Base-by-base conservation (phyloP, 164 flowering plant species). In the Stephania cephalantha region DNA sequence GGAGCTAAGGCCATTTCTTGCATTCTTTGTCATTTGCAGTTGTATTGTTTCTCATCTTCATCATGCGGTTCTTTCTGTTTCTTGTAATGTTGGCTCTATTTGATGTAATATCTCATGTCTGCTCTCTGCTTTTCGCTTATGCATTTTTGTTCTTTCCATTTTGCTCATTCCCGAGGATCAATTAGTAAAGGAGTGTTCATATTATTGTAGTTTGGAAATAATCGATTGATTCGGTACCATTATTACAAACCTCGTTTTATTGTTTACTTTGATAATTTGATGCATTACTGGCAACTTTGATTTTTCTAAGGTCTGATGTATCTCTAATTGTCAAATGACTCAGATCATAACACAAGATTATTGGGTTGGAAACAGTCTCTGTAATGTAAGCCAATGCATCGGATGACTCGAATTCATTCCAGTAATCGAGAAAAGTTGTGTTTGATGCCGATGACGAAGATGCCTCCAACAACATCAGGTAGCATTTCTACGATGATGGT, bases 1-100 rank as follows among this genome's bases (percentile, higher is more conserved):
- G 99, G 99, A 87, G 69, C 79, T 94, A 82, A 83, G 35, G 8
- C 69, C 22, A 20, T 17, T 13, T 48, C 12, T 22, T 8, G 5
- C 7, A 70, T n/a, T 15, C 17, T 79, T 70, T 44, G 52, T 46
- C 55, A 48, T 68, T 68, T 64, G 50, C 64, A 53, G 9, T 55
- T 70, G 8, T 52, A n/a, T 75, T 61, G 13, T 3, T 61, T 25
- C 66, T 9, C 66, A 4, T 61, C 20, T 61, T n/a, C 66, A 3
- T 8, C 2, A 20, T 15, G 25, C 22, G 7, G 9, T 61, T 35
- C 42, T 61, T 7, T 61, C 25, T 61, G 66, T 61, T 61, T 25
- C 20, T 18, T 61, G 66, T 61, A 17, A 1, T 20, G 22, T n/a
- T 61, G n/a, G 66, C 22, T 61, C 3, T 18, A 61, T 61, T 61